A percentile compares a stretch with the other conserved stretches of the same genome.
These are phyloP conservation scores for Graphiopsis chlorocephala DNA, from an alignment of 2,329 filamentous ascomycete genomes.

Conservation along the genomic window DNA sequence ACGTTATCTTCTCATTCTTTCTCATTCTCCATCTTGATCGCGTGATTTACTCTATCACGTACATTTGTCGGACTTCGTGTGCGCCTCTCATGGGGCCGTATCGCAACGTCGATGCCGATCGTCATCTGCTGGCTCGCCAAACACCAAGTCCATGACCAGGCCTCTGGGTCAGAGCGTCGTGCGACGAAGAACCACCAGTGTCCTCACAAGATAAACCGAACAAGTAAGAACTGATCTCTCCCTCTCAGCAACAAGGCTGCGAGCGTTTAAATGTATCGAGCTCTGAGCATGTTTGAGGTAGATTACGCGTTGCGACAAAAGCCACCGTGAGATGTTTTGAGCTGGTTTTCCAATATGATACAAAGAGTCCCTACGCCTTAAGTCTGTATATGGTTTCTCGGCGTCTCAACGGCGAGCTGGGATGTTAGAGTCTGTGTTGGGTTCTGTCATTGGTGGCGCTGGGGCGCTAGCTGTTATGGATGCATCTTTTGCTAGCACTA, in stretches of 20 bases:
- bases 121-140: background rate
- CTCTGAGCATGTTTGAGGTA: background rate
- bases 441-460: background rate
- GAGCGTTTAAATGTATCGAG: background rate
- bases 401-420: background rate
- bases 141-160: background rate
- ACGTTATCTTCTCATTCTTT: background rate
- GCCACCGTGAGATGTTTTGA: background rate
- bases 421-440: background rate
- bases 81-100: background rate
- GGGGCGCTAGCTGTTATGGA: background rate
- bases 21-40: no score
- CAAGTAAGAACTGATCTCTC: background rate
- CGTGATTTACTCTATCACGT: no score
- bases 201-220: background rate
- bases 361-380: background rate
- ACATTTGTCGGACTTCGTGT: background rate
- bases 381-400: background rate
- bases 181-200: background rate
- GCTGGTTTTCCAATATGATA: background rate
- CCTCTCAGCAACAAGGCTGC: background rate
- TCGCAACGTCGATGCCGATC: background rate
- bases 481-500: background rate
- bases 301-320: background rate
- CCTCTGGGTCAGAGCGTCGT: background rate